Percentiles rank a stretch among this genome's conserved stretches.
Conservation (phyloP, 306 rosid species). For the Carpinus fangiana region DNA sequence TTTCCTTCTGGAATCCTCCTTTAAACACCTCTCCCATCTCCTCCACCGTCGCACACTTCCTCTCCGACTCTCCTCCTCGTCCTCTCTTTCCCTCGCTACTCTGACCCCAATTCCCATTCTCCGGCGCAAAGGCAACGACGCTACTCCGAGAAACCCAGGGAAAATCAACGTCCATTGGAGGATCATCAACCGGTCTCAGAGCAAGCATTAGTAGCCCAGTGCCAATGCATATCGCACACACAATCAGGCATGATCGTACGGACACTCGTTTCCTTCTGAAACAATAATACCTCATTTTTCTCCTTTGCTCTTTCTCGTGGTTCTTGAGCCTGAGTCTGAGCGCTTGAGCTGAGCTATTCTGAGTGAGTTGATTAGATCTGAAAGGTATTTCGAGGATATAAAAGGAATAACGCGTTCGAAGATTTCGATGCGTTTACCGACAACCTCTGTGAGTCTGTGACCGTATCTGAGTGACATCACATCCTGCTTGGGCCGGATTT, state of each 20-base stretch:
- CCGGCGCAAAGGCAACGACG: slow-evolving; percentile 10
- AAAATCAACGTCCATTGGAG: slow-evolving; percentile 41
- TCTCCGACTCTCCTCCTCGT: neutral
- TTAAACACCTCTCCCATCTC: slow-evolving; percentile 72
- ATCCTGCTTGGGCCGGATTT: neutral
- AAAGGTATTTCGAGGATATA: neutral
- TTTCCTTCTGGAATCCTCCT: slow-evolving; percentile 42
- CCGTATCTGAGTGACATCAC: neutral
- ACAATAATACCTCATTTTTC: slow-evolving; percentile 41
- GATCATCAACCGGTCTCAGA: slow-evolving; percentile 65
- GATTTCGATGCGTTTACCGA: neutral
- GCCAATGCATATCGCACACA: slow-evolving; percentile 47
- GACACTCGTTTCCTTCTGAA: slow-evolving; percentile 49
- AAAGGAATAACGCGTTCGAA: neutral
- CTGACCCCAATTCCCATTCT: neutral
- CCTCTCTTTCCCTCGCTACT: slow-evolving; percentile 1
- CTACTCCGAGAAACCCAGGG: slow-evolving; percentile 29
- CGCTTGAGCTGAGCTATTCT: neutral
- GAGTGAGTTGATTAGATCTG: slow-evolving; percentile 24
- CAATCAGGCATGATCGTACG: slow-evolving; percentile 41
- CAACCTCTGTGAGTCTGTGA: neutral
- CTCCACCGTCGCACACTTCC: slow-evolving; percentile 74
- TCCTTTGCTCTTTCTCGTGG: neutral
- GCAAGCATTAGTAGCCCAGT: slow-evolving; percentile 54
- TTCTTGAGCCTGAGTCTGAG: slow-evolving; percentile 17